A percentile compares a stretch with the other conserved stretches of the same genome.
Conservation (phyloP, 2,329 filamentous ascomycete species). For the Xylariaceae sp. region DNA sequence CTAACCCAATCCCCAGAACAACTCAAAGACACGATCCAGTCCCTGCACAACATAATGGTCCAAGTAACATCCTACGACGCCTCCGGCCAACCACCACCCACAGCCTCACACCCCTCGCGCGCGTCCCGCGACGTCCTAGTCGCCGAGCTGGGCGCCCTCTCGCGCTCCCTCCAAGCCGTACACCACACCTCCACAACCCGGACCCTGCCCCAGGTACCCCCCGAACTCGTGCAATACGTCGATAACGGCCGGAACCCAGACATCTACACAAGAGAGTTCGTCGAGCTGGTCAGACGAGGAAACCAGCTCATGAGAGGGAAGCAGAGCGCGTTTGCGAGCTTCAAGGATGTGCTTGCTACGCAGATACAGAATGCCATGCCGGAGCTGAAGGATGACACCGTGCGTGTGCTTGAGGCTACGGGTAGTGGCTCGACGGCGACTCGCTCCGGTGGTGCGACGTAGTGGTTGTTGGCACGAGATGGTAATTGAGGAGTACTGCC, state of each 20-base stretch:
- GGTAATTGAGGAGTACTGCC: too few species aligned
- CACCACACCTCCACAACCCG: slow-evolving; percentile 41
- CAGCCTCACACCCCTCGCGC: slow-evolving; percentile 16
- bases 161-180: slow-evolving; percentile 38
- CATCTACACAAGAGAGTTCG: slow-evolving; percentile 72
- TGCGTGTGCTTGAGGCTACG: slow-evolving; percentile 48
- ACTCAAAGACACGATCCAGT: slow-evolving; percentile 35
- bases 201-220: slow-evolving; percentile 53
- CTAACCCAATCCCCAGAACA: slow-evolving; percentile 23
- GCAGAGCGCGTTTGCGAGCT: slow-evolving; percentile 56
- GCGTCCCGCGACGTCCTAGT: slow-evolving; percentile 56
- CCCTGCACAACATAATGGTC: slow-evolving; percentile 43
- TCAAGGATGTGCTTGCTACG: slow-evolving; percentile 60
- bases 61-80: slow-evolving; percentile 61
- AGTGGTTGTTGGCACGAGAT: too few species aligned
- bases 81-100: slow-evolving; percentile 13
- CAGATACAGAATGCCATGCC: slow-evolving; percentile 58
- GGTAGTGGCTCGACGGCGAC: slow-evolving; percentile 20
- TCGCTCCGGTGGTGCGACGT: neutral
- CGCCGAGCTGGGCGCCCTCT: slow-evolving; percentile 47
- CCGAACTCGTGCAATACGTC: slow-evolving; percentile 65
- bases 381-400: slow-evolving; percentile 55
- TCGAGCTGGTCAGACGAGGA: slow-evolving; percentile 62
- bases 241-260: slow-evolving; percentile 70
- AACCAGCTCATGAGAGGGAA: slow-evolving; percentile 69